Conservation (phyloP, 805 yeast genomes). For the Candida insectalens region DNA sequence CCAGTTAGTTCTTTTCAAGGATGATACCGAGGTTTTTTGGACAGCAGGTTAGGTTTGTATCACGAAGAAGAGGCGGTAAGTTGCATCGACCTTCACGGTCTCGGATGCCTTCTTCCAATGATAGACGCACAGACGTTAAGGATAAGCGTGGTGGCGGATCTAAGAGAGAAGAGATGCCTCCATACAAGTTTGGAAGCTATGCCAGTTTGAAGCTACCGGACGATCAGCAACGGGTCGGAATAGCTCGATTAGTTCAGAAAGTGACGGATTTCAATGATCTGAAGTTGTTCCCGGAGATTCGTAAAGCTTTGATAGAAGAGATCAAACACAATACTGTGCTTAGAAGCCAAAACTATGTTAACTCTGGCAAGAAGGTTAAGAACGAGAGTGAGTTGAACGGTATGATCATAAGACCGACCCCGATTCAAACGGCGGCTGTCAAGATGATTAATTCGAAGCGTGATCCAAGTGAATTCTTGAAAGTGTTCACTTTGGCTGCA, state of each 20-base stretch:
- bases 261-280: constrained; percentile 59
- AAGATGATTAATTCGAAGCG: constrained; percentile 39
- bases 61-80: too few relatives aligned
- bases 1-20: too few relatives aligned
- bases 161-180: constrained; percentile 9
- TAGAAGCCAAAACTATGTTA: constrained; percentile 24
- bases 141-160: too few relatives aligned
- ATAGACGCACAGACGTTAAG: too few relatives aligned
- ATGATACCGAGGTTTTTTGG: too few relatives aligned
- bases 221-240: constrained; percentile 22
- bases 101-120: too few relatives aligned
- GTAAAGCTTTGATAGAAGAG: constrained; percentile 48
- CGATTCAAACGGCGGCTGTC: constrained; percentile 74
- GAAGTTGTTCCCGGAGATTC: constrained; percentile 55
- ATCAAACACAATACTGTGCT: constrained; percentile 37
- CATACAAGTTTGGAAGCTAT: constrained; percentile 37
- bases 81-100: too few relatives aligned
- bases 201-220: constrained; percentile 36
- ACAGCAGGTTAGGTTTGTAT: too few relatives aligned
- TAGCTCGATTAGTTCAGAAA: constrained; percentile 35
- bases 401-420: constrained; percentile 48
- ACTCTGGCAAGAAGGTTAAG: constrained; percentile 20
- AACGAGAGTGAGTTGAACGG: constrained; percentile 26
- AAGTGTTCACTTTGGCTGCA: constrained; percentile 77
- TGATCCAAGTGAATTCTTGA: constrained; percentile 27